Conservation (phyloP, 1,284 basidiomycete genomes). For the Vanrija pseudolonga region DNA sequence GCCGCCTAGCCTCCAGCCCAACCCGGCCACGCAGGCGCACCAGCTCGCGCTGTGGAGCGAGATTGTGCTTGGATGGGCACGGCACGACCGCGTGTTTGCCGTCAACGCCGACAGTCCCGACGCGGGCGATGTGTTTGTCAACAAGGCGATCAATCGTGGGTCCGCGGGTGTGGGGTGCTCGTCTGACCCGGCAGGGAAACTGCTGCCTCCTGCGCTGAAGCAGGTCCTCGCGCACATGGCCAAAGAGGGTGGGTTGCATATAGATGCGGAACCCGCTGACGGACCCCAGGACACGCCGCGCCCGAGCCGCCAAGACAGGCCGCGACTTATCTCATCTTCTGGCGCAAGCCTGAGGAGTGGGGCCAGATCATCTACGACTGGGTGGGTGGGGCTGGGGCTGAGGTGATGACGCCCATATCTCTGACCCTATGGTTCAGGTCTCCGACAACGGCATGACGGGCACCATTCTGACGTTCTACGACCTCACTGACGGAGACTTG, state of each 20-base stretch:
- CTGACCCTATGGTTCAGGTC: constrained; percentile 33
- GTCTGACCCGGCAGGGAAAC: constrained; percentile 21
- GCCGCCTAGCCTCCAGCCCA: constrained; percentile 51
- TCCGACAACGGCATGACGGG: constrained; percentile 53
- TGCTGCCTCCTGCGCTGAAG: constrained; percentile 31
- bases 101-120: constrained; percentile 45
- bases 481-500: constrained; percentile 54
- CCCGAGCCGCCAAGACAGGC: constrained; percentile 46
- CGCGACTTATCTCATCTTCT: constrained; percentile 50
- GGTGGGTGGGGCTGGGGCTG: constrained; percentile 37
- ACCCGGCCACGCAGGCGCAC: constrained; percentile 50
- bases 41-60: constrained; percentile 53
- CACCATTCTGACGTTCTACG: constrained; percentile 56
- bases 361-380: constrained; percentile 53
- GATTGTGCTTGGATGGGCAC: constrained; percentile 50
- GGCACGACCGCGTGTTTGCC: constrained; percentile 47
- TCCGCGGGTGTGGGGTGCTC: background rate
- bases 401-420: too few species aligned
- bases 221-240: constrained; percentile 36
- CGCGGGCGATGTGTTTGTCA: constrained; percentile 39
- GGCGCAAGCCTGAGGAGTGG: constrained; percentile 56
- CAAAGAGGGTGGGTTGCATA: constrained; percentile 34
- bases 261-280: background rate
- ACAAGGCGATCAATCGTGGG: constrained; percentile 44
- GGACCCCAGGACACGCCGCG: constrained; percentile 37